phyloP scores from a whole-genome alignment of 1,284 basidiomycete genomes.

The Malassezia pachydermatis region DNA sequence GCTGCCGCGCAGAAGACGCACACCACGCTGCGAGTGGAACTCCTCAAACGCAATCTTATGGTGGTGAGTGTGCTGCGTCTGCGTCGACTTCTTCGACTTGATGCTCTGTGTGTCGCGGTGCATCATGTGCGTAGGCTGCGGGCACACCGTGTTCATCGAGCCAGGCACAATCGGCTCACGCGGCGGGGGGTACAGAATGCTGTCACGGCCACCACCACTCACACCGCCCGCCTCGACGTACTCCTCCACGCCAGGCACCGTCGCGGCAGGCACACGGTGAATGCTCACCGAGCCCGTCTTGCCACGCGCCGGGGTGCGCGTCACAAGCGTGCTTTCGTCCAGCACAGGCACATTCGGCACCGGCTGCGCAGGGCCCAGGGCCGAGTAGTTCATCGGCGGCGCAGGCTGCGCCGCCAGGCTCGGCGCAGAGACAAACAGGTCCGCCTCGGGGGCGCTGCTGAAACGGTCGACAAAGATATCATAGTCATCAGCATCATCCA shows the following conservation, averaged over 20 bases:
- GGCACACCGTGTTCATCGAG: slow-evolving; percentile 30
- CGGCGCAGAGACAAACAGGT: slow-evolving; percentile 13
- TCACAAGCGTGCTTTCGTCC: slow-evolving; percentile 42
- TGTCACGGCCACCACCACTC: slow-evolving; percentile 42
- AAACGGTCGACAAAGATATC: slow-evolving; percentile 45
- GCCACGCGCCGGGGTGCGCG: slow-evolving; percentile 43
- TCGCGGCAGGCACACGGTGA: slow-evolving; percentile 36
- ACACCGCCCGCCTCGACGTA: slow-evolving; percentile 42
- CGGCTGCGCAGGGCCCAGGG: slow-evolving; percentile 11
- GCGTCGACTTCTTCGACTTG: slow-evolving; percentile 34
- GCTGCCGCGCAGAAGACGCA: slow-evolving; percentile 78
- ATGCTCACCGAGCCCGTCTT: slow-evolving; percentile 41
- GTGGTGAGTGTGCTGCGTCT: slow-evolving; percentile 22
- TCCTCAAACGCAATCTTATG: slow-evolving; percentile 48
- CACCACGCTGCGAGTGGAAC: slow-evolving; percentile 55
- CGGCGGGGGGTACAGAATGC: slow-evolving; percentile 45
- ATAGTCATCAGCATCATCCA: slow-evolving; percentile 44
- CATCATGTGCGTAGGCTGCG: slow-evolving; percentile 21
- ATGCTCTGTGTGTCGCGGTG: slow-evolving; percentile 26
- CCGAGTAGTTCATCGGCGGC: slow-evolving; percentile 20
- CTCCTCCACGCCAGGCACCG: slow-evolving; percentile 39
- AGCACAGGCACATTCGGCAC: slow-evolving; percentile 40
- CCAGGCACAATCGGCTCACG: slow-evolving; percentile 33
- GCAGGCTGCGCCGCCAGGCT: neutral
- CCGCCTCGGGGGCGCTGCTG: slow-evolving; percentile 35